Evolutionary conservation across 176 grass and related monocot genomes (phyloP).

Genomic region (Oryza meyeriana): DNA sequence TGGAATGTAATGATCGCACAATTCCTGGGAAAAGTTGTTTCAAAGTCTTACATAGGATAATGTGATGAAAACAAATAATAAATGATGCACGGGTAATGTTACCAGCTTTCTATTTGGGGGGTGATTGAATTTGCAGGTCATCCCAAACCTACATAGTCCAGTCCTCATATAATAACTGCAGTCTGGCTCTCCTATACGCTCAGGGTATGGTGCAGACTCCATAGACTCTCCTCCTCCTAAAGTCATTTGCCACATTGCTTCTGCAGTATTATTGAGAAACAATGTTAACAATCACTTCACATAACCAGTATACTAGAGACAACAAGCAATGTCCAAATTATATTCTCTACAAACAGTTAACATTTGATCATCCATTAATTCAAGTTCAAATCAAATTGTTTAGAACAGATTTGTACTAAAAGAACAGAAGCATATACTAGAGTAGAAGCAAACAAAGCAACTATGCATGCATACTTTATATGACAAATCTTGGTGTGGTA

Average conservation of each 20-base stretch:
- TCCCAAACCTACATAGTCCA: constrained; percentile 73
- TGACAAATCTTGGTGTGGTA: background rate
- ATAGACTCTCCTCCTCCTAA: constrained; percentile 57
- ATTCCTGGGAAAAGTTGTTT: background rate
- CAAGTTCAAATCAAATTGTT: background rate
- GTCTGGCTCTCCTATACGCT: constrained; percentile 72
- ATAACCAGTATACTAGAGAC: background rate
- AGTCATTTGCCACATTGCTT: constrained; percentile 64
- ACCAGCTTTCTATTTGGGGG: constrained; percentile 68
- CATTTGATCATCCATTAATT: constrained; percentile 1
- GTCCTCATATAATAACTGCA: constrained; percentile 91
- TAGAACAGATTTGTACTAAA: background rate
- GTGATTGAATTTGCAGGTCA: constrained; percentile 89
- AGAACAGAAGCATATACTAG: background rate
- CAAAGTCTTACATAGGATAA: background rate
- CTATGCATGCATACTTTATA: background rate
- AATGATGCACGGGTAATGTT: background rate
- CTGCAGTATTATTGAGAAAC: constrained; percentile 40
- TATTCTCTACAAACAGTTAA: background rate
- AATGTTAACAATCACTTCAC: background rate
- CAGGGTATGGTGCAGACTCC: constrained; percentile 62
- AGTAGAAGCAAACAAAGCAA: background rate
- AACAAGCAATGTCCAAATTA: background rate
- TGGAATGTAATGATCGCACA: background rate
- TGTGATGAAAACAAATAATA: background rate